phyloP scores from a whole-genome alignment of 192 early-diverging fungal species.

The Rhizoclosmatium globosum region DNA sequence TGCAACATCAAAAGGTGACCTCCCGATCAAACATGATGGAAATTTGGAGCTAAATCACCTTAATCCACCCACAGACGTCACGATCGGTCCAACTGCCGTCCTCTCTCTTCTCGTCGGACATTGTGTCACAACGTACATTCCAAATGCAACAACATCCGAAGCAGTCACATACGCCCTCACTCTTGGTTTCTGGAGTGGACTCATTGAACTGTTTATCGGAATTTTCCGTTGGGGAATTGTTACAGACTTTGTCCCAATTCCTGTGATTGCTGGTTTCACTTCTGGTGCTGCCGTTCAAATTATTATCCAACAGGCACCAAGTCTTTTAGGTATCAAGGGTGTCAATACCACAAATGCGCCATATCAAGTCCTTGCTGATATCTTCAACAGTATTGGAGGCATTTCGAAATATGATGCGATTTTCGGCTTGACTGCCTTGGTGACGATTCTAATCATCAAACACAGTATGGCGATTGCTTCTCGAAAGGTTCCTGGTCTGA shows the following conservation, averaged over 20 bases:
- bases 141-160: not conserved
- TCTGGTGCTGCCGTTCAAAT: conserved; percentile 83
- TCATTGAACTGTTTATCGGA: conserved; percentile 75
- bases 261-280: conserved; percentile 73
- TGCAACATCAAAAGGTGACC: conserved; percentile 72
- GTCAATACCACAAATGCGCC: conserved; percentile 74
- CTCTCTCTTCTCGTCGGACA: conserved; percentile 80
- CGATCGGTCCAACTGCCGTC: conserved; percentile 80
- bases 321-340: conserved; percentile 77
- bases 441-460: conserved; percentile 48
- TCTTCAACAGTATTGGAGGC: conserved; percentile 42
- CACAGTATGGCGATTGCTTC: not conserved
- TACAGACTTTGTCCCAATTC: conserved; percentile 84
- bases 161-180: conserved; percentile 62
- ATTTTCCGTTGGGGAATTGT: conserved; percentile 83
- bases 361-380: conserved; percentile 80
- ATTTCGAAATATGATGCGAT: conserved; percentile 61
- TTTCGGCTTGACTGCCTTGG: conserved; percentile 57
- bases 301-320: conserved; percentile 80
- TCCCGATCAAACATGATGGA: not conserved
- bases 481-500: conserved; percentile 43
- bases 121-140: conserved; percentile 53
- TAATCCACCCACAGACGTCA: conserved; percentile 51
- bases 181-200: conserved; percentile 76
- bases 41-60: not conserved